Evolutionary conservation across 2,329 filamentous ascomycete species (phyloP).

Genomic region (Cytospora piceae): DNA sequence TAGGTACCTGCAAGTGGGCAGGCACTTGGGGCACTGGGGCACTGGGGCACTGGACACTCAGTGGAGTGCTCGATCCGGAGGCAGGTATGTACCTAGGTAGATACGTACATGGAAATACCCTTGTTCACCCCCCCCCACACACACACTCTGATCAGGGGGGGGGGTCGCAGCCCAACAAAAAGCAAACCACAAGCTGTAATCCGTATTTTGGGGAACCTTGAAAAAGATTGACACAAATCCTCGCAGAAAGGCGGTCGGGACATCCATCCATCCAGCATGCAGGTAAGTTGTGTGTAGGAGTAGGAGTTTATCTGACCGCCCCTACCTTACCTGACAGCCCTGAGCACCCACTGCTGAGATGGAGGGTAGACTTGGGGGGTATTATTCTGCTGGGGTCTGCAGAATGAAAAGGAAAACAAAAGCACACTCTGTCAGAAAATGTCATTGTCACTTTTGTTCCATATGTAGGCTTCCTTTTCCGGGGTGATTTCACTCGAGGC

Average conservation of each 20-base stretch:
- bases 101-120: too few species aligned
- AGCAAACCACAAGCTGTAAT: constrained; percentile 3
- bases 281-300: neutral
- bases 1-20: too few species aligned
- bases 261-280: constrained; percentile 7
- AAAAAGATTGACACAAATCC: constrained; percentile 9
- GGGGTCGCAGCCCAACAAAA: constrained; percentile 19
- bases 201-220: constrained; percentile 7
- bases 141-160: constrained; percentile 1
- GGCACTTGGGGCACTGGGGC: too few species aligned
- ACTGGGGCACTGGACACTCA: too few species aligned
- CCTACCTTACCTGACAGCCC: neutral
- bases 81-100: neutral
- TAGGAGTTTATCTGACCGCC: constrained; percentile 23
- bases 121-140: neutral
- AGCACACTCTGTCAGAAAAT: too few species aligned
- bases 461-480: constrained; percentile 20
- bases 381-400: constrained; percentile 15
- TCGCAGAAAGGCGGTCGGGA: constrained; percentile 24
- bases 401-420: neutral
- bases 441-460: too few species aligned
- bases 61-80: neutral
- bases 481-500: constrained; percentile 14
- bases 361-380: constrained; percentile 11
- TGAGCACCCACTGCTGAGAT: neutral